phyloP scores from a whole-genome alignment of 78 protist genomes.

The Anaeramoeba ignava region DNA sequence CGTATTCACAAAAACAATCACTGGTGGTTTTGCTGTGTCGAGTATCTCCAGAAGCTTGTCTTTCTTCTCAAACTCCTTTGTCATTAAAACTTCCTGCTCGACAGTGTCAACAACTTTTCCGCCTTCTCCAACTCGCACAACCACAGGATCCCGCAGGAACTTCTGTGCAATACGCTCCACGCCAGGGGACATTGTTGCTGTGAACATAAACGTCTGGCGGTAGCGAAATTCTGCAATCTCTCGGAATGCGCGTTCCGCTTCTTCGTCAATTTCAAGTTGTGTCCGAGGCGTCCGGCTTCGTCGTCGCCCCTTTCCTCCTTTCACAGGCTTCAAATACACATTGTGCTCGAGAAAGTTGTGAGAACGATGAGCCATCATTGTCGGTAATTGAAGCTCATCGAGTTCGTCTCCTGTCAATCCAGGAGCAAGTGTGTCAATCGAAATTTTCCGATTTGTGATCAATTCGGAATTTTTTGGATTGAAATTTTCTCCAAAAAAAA shows the following conservation, averaged over 20 bases:
- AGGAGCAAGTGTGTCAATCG: too few species aligned
- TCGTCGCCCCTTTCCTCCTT: neutral
- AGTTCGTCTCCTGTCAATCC: too few species aligned
- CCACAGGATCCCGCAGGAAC: constrained; percentile 54
- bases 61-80: constrained; percentile 24
- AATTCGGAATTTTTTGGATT: too few species aligned
- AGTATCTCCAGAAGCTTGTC: constrained; percentile 5
- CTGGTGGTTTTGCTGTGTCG: constrained; percentile 50
- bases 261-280: neutral
- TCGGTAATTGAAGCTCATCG: neutral
- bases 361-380: neutral
- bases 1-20: constrained; percentile 65
- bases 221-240: constrained; percentile 6
- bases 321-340: neutral
- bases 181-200: constrained; percentile 76
- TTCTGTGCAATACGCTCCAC: constrained; percentile 61
- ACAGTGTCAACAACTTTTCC: constrained; percentile 60
- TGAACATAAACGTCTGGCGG: constrained; percentile 62
- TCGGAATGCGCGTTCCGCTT: neutral
- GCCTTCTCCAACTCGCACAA: constrained; percentile 58
- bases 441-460: too few species aligned
- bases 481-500: too few species aligned
- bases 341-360: neutral
- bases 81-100: constrained; percentile 44
- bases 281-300: neutral